Base-by-base conservation (phyloP, 352 stramenopile species). In the Phytophthora sp. region DNA sequence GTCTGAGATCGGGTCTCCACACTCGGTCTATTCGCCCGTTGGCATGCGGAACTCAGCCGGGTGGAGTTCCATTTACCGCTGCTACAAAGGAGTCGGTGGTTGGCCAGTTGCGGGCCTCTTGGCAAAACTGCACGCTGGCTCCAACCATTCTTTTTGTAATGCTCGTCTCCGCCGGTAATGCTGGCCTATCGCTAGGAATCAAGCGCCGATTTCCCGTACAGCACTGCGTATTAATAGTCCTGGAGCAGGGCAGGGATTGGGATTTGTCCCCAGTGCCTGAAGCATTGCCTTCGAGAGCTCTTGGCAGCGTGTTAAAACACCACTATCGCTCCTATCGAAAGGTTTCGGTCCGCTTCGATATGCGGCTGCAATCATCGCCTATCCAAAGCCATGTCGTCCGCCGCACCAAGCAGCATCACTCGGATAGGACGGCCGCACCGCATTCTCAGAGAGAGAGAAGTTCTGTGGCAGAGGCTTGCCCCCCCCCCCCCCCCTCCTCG, bases 1-100 rank as follows among this genome's bases (percentile, higher is more conserved):
- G n/a, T n/a, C n/a, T n/a, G n/a, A n/a, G n/a, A n/a, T n/a, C n/a
- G 47, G 31, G 47, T 60, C 47, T 66, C 58, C 47, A 21, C 38
- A 59, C 33, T 53, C n/a, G n/a, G n/a, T n/a, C n/a, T n/a, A n/a
- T n/a, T n/a, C n/a, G n/a, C n/a, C n/a, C n/a, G n/a, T n/a, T n/a
- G n/a, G n/a, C n/a, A n/a, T n/a, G n/a, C n/a, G n/a, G n/a, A n/a
- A n/a, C 27, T 61, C 39, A 45, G 53, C n/a, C 18, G 20, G 11
- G 33, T 30, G 11, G 20, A 23, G 46, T 57, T 57, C 33, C 21
- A 49, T 60, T 51, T 60, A 41, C 38, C 36, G 9, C 33, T 26
- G 50, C 13, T 30, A 38, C 30, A 30, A 36, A 63, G 33, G 23
- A 47, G 44, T 5, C 27, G 4, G n/a, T n/a, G n/a, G n/a, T n/a